Conservation (phyloP, 1,284 basidiomycete genomes). For the Fomitopsis palustris region DNA sequence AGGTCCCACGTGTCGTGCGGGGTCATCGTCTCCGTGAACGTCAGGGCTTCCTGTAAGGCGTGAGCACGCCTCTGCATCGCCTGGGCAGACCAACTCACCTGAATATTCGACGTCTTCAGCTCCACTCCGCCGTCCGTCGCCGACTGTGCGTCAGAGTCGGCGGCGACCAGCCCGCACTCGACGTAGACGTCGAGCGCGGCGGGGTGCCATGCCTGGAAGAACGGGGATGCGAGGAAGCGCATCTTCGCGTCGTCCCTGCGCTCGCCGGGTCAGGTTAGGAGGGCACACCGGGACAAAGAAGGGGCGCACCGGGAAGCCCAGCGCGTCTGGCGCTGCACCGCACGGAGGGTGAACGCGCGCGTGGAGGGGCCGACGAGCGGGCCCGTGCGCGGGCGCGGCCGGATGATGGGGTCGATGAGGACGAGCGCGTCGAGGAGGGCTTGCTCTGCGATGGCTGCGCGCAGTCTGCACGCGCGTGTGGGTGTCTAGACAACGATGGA, state of each 20-base stretch:
- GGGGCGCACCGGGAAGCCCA: conserved; percentile 57
- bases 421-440: conserved; percentile 70
- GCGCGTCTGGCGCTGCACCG: conserved; percentile 55
- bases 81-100: no score
- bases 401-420: conserved; percentile 79
- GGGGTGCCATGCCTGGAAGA: conserved; percentile 76
- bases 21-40: conserved; percentile 44
- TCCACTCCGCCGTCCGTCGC: conserved; percentile 34
- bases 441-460: conserved; percentile 61
- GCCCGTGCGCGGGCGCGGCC: conserved; percentile 27
- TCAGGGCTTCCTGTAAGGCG: conserved; percentile 43
- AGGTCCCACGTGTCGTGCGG: conserved; percentile 45
- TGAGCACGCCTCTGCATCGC: no score
- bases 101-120: conserved; percentile 61
- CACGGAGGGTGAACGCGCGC: conserved; percentile 35
- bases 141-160: no score
- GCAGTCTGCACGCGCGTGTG: conserved; percentile 28
- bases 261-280: no score
- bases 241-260: conserved; percentile 58
- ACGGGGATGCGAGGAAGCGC: conserved; percentile 53
- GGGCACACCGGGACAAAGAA: not conserved
- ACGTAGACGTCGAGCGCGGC: conserved; percentile 67
- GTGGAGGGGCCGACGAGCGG: conserved; percentile 9
- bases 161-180: conserved; percentile 57
- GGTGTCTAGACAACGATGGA: not conserved